phyloP scores from a whole-genome alignment of 768 basidiomycete species.

The Hygrophoropsis aurantiaca region DNA sequence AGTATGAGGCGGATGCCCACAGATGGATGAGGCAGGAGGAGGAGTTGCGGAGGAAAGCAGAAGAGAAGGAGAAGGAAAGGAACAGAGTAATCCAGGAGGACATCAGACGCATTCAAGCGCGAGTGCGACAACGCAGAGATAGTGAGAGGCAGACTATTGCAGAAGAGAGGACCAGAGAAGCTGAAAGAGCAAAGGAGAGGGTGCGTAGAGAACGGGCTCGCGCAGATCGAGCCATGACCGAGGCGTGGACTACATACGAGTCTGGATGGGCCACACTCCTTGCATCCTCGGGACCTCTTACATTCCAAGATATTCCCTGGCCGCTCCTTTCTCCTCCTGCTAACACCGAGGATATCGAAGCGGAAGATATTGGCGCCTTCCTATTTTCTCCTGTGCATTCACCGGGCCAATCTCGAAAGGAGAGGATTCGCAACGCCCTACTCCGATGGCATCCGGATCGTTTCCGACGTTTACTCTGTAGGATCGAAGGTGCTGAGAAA shows the following conservation, averaged over 20 bases:
- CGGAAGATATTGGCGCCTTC: conserved; percentile 56
- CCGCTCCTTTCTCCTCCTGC: conserved; percentile 49
- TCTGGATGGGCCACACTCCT: conserved; percentile 56
- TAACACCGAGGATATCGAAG: conserved; percentile 48
- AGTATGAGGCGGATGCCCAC: conserved; percentile 50
- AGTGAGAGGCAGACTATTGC: conserved; percentile 46
- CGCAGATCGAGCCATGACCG: conserved; percentile 43
- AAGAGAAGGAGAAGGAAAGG: conserved; percentile 46
- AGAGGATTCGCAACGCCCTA: conserved; percentile 64
- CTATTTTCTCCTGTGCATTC: conserved; percentile 69
- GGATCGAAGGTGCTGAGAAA: conserved; percentile 54
- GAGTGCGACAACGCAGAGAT: conserved; percentile 49
- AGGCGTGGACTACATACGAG: conserved; percentile 69
- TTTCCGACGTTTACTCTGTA: conserved; percentile 55
- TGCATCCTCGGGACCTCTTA: conserved; percentile 45
- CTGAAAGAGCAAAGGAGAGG: conserved; percentile 37
- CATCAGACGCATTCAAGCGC: conserved; percentile 50
- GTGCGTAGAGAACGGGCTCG: conserved; percentile 43
- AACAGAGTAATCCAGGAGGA: conserved; percentile 53
- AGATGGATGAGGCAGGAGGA: conserved; percentile 54
- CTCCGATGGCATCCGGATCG: conserved; percentile 83
- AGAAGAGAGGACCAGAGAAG: conserved; percentile 44
- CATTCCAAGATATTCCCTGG: conserved; percentile 73
- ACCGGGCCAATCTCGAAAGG: conserved; percentile 53
- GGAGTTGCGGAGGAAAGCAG: conserved; percentile 42